phyloP scores from a whole-genome alignment of 371 early-diverging fungal genomes.

The Batrachochytrium dendrobatidis region DNA sequence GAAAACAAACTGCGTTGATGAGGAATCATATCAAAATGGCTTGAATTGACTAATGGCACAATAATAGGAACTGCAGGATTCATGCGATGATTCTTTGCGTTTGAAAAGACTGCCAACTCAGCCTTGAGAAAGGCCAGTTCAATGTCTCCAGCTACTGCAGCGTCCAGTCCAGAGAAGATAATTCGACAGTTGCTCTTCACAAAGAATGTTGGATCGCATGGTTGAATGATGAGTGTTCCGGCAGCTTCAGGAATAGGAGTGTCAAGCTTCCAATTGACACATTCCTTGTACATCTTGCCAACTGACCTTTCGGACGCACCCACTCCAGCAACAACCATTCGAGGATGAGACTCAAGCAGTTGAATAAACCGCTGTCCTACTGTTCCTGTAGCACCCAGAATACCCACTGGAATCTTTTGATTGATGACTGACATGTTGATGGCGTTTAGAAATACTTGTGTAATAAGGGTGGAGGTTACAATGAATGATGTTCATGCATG shows the following conservation, averaged over 20 bases:
- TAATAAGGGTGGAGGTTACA: too few species aligned
- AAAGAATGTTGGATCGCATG: conserved; percentile 76
- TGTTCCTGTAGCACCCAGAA: conserved; percentile 96
- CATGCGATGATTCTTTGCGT: conserved; percentile 92
- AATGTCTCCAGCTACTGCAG: conserved; percentile 87
- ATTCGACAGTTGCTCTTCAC: conserved; percentile 60
- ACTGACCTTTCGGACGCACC: conserved; percentile 91
- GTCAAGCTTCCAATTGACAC: conserved; percentile 82
- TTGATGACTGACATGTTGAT: neutral
- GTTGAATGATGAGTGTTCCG: conserved; percentile 51
- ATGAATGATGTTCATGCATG: too few species aligned
- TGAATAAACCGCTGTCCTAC: conserved; percentile 96
- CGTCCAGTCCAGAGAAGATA: conserved; percentile 90
- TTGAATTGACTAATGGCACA: conserved; percentile 84
- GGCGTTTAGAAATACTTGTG: neutral
- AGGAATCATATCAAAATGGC: conserved; percentile 74
- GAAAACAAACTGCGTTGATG: conserved; percentile 55
- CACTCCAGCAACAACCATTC: conserved; percentile 74
- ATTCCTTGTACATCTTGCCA: conserved; percentile 72
- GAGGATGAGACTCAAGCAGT: conserved; percentile 77
- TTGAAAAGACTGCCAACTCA: conserved; percentile 84
- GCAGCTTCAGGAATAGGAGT: conserved; percentile 64
- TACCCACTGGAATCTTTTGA: conserved; percentile 51
- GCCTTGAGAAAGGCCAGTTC: conserved; percentile 65
- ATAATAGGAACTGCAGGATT: conserved; percentile 82